Percentiles rank a stretch among this genome's conserved stretches.
These are phyloP conservation scores for Lasiodiplodia sp. DNA, from an alignment of 2,329 filamentous ascomycete species.

Conservation along the genomic window DNA sequence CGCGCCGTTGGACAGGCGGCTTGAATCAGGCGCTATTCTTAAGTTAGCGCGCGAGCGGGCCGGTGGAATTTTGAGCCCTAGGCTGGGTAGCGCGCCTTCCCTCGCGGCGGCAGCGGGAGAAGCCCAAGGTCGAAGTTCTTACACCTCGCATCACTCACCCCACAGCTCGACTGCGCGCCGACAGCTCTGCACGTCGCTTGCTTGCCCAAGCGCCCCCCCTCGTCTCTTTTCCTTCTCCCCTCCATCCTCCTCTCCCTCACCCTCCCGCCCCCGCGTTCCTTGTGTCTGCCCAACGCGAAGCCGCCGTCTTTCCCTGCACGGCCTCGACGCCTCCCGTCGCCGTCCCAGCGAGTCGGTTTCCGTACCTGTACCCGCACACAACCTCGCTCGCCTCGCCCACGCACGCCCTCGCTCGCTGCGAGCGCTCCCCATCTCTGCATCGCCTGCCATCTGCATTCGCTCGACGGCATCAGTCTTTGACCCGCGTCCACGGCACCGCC, in stretches of 20 bases:
- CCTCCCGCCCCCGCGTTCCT: slow-evolving; percentile 37
- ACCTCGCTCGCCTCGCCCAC: slow-evolving; percentile 28
- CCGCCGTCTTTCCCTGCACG: slow-evolving; percentile 10
- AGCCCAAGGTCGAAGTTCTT: slow-evolving; percentile 22
- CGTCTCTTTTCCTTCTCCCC: slow-evolving; percentile 34
- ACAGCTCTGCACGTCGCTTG: slow-evolving; percentile 30
- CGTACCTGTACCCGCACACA: slow-evolving; percentile 22
- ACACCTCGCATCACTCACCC: slow-evolving; percentile 29
- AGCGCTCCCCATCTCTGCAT: slow-evolving; percentile 3
- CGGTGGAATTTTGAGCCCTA: slow-evolving; percentile 26
- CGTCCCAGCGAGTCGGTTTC: slow-evolving; percentile 28
- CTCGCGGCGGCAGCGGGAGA: slow-evolving; percentile 21
- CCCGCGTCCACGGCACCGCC: neutral
- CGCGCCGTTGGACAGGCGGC: slow-evolving; percentile 25
- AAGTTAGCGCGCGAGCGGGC: slow-evolving; percentile 21
- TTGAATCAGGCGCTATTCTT: slow-evolving; percentile 17
- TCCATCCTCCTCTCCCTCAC: slow-evolving; percentile 42
- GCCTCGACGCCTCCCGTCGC: slow-evolving; percentile 30
- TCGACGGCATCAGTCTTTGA: slow-evolving; percentile 6
- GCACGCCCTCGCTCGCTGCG: slow-evolving; percentile 14
- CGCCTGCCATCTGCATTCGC: slow-evolving; percentile 15
- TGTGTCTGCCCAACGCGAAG: slow-evolving; percentile 30
- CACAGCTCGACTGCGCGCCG: slow-evolving; percentile 28
- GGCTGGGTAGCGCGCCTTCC: slow-evolving; percentile 22
- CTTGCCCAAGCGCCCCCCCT: slow-evolving; percentile 22